Percentiles rank a stretch among this genome's conserved stretches.
Conservation (phyloP, 2,329 filamentous ascomycete species). For the Akanthomyces uredinophilus region DNA sequence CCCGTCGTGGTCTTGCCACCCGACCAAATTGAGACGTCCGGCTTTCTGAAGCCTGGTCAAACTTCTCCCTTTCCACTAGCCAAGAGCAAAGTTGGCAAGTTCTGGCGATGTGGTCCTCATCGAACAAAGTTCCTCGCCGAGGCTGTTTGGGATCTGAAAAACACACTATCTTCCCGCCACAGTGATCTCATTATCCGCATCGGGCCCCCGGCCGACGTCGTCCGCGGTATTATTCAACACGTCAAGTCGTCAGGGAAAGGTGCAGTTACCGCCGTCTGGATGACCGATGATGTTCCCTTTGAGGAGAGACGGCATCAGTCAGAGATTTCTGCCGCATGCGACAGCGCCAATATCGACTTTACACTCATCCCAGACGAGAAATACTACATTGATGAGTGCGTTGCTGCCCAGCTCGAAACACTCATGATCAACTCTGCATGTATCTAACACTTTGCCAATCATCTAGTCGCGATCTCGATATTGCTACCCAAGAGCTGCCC, state of each 20-base stretch:
- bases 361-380: constrained; percentile 69
- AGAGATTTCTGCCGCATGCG: constrained; percentile 48
- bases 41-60: constrained; percentile 55
- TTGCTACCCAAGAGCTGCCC: constrained; percentile 57
- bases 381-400: constrained; percentile 74
- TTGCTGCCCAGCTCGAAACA: constrained; percentile 18
- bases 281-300: constrained; percentile 63
- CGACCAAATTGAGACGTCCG: constrained; percentile 68
- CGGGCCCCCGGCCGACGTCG: constrained; percentile 54
- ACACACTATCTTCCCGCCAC: constrained; percentile 50
- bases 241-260: constrained; percentile 33
- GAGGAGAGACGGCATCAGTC: constrained; percentile 65
- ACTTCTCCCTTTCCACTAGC: constrained; percentile 65
- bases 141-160: constrained; percentile 67
- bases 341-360: constrained; percentile 51
- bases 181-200: constrained; percentile 61
- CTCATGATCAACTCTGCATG: neutral
- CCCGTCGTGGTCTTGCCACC: constrained; percentile 66
- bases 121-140: constrained; percentile 68
- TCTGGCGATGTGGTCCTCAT: constrained; percentile 70
- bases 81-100: constrained; percentile 56
- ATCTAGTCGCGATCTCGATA: constrained; percentile 59
- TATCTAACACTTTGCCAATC: neutral
- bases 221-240: constrained; percentile 51
- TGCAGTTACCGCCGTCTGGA: constrained; percentile 62